Conservation (phyloP, 805 yeast genomes). For the Blastobotrys mokoenaii region DNA sequence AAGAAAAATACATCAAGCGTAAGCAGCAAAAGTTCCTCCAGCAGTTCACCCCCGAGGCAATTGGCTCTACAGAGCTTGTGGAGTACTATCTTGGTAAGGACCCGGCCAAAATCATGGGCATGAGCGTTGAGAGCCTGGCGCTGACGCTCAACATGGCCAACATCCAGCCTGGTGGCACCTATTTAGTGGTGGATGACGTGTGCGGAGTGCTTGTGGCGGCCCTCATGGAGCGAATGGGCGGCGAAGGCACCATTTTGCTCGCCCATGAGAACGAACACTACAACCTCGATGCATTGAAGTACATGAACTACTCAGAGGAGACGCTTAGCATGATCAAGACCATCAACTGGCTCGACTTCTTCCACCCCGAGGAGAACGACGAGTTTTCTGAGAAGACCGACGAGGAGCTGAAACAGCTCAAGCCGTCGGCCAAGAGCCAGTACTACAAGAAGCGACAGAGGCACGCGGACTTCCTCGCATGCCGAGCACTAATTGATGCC, state of each 20-base stretch:
- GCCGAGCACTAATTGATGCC: slow-evolving; percentile 35
- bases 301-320: slow-evolving; percentile 49
- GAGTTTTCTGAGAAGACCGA: slow-evolving; percentile 36
- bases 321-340: slow-evolving; percentile 53
- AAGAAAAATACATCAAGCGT: slow-evolving; percentile 83
- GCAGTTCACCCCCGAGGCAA: slow-evolving; percentile 71
- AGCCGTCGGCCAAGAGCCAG: slow-evolving; percentile 52
- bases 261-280: slow-evolving; percentile 93
- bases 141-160: slow-evolving; percentile 70
- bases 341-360: slow-evolving; percentile 68
- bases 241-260: slow-evolving; percentile 58
- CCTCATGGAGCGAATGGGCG: slow-evolving; percentile 81
- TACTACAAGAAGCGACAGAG: slow-evolving; percentile 59
- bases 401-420: slow-evolving; percentile 47
- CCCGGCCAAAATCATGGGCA: slow-evolving; percentile 58
- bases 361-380: slow-evolving; percentile 61
- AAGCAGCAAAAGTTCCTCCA: slow-evolving; percentile 87
- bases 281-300: slow-evolving; percentile 61
- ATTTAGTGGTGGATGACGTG: slow-evolving; percentile 86
- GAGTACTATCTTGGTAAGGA: slow-evolving; percentile 75
- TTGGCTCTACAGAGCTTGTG: slow-evolving; percentile 62
- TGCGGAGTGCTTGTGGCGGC: slow-evolving; percentile 84
- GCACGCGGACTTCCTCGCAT: slow-evolving; percentile 32
- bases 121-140: slow-evolving; percentile 81
- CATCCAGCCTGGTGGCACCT: slow-evolving; percentile 82